A percentile compares a stretch with the other conserved stretches of the same genome.
Evolutionary conservation across 306 rosid species (phyloP).

Genomic region (Canavalia ensiformis): DNA sequence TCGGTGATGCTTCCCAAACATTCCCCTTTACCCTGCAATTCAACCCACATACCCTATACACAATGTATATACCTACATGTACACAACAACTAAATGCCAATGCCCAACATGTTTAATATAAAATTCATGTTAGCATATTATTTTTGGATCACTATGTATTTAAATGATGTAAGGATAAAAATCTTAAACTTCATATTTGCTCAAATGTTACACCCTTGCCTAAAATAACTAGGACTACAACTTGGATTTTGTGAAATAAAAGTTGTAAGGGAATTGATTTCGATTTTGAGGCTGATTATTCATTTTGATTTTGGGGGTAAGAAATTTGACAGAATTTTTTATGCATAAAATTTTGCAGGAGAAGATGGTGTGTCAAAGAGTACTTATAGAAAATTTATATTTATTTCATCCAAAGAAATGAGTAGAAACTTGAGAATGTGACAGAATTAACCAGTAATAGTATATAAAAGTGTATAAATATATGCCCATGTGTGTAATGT

Average conservation of each 20-base stretch:
- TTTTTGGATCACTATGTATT: not conserved
- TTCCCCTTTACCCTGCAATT: not conserved
- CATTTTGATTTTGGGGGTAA: not conserved
- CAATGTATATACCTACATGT: not conserved
- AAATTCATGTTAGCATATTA: not conserved
- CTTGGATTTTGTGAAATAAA: not conserved
- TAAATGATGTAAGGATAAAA: not conserved
- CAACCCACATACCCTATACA: not conserved
- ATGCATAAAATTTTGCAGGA: no score
- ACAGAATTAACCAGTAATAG: no score
- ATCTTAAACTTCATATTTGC: not conserved
- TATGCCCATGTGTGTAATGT: no score
- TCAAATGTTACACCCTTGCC: not conserved
- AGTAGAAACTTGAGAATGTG: no score
- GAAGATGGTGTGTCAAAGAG: no score
- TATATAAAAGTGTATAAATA: no score
- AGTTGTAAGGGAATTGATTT: not conserved
- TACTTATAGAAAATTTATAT: no score
- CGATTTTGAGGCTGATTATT: not conserved
- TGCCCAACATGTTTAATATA: not conserved
- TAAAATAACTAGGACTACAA: not conserved
- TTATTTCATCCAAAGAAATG: no score
- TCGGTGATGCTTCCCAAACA: slow-evolving; percentile 53
- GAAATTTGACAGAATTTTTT: not conserved
- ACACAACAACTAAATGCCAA: not conserved